phyloP scores from a whole-genome alignment of 805 yeast genomes.

The Zygoascus ofunaensis region DNA sequence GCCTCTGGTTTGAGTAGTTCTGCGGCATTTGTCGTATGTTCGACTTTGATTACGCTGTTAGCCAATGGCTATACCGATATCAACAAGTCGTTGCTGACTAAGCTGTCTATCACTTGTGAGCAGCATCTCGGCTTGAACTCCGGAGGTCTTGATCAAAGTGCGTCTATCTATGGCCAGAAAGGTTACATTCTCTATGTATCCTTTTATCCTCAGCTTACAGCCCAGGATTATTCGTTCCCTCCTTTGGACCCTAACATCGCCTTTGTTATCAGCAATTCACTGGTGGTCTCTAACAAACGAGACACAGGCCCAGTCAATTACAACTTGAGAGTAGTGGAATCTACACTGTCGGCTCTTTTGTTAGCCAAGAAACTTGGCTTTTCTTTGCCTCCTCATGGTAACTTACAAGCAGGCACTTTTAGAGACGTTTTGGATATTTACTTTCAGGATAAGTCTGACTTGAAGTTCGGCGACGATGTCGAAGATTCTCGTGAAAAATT shows the following conservation, averaged over 20 bases:
- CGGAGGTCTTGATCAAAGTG: conserved; percentile 78
- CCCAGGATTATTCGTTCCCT: conserved; percentile 48
- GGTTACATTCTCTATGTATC: conserved; percentile 51
- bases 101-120: conserved; percentile 56
- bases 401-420: conserved; percentile 48
- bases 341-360: conserved; percentile 54
- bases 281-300: conserved; percentile 53
- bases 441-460: conserved; percentile 26
- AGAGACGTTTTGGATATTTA: conserved; percentile 54
- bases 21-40: conserved; percentile 62
- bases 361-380: conserved; percentile 43
- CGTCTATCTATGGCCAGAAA: conserved; percentile 54
- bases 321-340: conserved; percentile 64
- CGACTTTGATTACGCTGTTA: conserved; percentile 47
- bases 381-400: conserved; percentile 38
- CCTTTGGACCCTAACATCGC: conserved; percentile 35
- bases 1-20: conserved; percentile 66
- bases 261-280: conserved; percentile 55
- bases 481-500: conserved; percentile 36
- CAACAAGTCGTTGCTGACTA: conserved; percentile 44
- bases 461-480: conserved; percentile 36
- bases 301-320: conserved; percentile 64
- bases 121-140: conserved; percentile 66
- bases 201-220: conserved; percentile 50
- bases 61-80: conserved; percentile 41